These are phyloP conservation scores for Bryoerythrophyllum caledonicum DNA, from an alignment of 225 moss, liverwort and hornwort genomes.

Conservation along the genomic window DNA sequence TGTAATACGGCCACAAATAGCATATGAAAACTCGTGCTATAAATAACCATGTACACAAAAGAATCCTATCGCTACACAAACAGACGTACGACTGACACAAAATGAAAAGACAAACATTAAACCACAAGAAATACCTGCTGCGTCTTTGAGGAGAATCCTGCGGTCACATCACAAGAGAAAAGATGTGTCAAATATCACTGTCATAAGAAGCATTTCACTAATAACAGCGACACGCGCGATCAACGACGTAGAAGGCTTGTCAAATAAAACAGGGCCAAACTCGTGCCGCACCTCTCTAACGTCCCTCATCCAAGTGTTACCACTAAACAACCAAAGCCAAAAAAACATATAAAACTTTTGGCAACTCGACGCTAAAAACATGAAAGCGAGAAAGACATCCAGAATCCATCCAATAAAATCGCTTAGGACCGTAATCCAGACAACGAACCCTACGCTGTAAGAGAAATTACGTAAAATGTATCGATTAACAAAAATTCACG, in stretches of 20 bases:
- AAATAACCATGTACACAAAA: neutral
- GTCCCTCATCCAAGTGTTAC: neutral
- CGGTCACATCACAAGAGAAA: constrained; percentile 25
- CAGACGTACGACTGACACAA: neutral
- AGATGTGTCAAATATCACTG: neutral
- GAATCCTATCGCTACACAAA: neutral
- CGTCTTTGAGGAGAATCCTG: constrained; percentile 57
- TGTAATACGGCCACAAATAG: constrained; percentile 31
- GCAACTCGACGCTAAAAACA: neutral
- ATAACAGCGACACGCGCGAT: too few species aligned
- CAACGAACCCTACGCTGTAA: too few species aligned
- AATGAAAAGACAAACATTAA: neutral
- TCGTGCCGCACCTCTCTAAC: neutral
- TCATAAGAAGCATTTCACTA: neutral
- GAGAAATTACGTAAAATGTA: neutral
- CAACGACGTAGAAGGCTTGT: neutral
- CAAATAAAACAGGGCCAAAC: neutral
- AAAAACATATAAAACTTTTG: neutral
- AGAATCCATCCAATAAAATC: neutral
- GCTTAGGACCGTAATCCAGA: neutral
- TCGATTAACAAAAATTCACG: too few species aligned
- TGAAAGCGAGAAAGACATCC: neutral
- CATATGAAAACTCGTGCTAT: constrained; percentile 8
- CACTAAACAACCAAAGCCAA: neutral
- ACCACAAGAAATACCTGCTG: constrained; percentile 42